A percentile compares a stretch with the other conserved stretches of the same genome.
Evolutionary conservation across 768 basidiomycete species (phyloP).

Genomic region (Xerocomellus intermedius): DNA sequence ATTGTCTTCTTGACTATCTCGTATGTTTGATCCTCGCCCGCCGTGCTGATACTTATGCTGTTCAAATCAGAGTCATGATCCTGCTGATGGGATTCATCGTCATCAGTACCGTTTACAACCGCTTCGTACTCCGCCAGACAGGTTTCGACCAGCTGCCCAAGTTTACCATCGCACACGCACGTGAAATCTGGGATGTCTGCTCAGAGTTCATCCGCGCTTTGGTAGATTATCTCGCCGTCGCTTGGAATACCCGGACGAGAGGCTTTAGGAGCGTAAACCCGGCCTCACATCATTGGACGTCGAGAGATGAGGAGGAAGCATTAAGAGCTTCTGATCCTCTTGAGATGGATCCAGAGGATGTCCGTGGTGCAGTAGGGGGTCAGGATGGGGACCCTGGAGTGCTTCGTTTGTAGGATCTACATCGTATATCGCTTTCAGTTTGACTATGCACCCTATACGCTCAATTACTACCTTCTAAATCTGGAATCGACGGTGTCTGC

Average conservation of each 20-base stretch:
- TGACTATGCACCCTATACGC: not conserved
- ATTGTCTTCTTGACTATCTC: slow-evolving; percentile 55
- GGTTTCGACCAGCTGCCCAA: slow-evolving; percentile 75
- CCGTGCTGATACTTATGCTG: not conserved
- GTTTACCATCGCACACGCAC: slow-evolving; percentile 38
- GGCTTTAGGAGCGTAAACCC: slow-evolving; percentile 16
- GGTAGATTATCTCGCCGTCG: slow-evolving; percentile 9
- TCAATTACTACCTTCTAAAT: slow-evolving; percentile 27
- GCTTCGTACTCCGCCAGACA: slow-evolving; percentile 66
- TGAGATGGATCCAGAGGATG: slow-evolving; percentile 10
- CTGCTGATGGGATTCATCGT: slow-evolving; percentile 64
- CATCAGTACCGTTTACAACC: slow-evolving; percentile 73
- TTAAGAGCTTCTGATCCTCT: slow-evolving; percentile 24
- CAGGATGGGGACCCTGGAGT: not conserved
- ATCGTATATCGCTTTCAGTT: not conserved
- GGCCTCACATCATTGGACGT: slow-evolving; percentile 32
- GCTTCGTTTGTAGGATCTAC: slow-evolving; percentile 13
- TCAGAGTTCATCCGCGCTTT: slow-evolving; percentile 17
- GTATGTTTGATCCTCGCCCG: slow-evolving; percentile 41
- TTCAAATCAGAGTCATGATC: slow-evolving; percentile 45
- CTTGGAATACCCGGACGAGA: slow-evolving; percentile 19
- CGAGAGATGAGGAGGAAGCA: slow-evolving; percentile 32
- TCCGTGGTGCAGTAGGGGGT: not conserved
- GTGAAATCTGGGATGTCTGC: slow-evolving; percentile 23
- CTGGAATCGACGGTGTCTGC: slow-evolving; percentile 8